Percentiles rank a stretch among this genome's conserved stretches.
Conservation (phyloP, 257 asterid genomes). For the Nicotiana benthamiana region DNA sequence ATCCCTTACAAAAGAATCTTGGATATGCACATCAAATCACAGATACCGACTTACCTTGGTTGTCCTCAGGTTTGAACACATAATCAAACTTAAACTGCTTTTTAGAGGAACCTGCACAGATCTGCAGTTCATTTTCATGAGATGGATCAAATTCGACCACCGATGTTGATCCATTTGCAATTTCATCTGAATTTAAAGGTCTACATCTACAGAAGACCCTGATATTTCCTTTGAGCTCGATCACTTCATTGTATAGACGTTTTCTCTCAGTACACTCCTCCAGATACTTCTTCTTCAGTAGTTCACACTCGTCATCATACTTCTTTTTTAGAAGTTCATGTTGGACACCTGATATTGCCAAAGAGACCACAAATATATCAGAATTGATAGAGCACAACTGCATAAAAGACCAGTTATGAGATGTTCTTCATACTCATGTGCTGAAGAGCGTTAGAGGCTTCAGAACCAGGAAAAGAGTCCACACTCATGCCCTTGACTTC, state of each 20-base stretch:
- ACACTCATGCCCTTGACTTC: conserved; percentile 56
- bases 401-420: conserved; percentile 1
- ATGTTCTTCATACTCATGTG: conserved; percentile 44
- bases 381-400: not conserved
- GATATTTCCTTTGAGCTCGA: conserved; percentile 91
- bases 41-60: conserved; percentile 48
- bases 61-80: conserved; percentile 70
- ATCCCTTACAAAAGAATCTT: not conserved
- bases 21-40: not conserved
- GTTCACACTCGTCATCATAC: conserved; percentile 44
- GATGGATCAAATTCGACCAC: conserved; percentile 65
- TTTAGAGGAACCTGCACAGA: conserved; percentile 65
- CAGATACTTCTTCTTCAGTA: conserved; percentile 60
- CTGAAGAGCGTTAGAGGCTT: conserved; percentile 46
- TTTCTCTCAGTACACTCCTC: conserved; percentile 70
- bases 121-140: conserved; percentile 80
- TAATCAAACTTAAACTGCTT: conserved; percentile 84
- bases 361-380: conserved; percentile 1
- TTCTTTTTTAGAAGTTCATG: conserved; percentile 51
- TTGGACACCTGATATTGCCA: conserved; percentile 39
- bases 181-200: conserved; percentile 71
- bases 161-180: conserved; percentile 50
- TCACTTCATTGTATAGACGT: conserved; percentile 77
- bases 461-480: conserved; percentile 54
- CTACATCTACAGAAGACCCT: conserved; percentile 97